phyloP scores from a whole-genome alignment of 2,329 filamentous ascomycete genomes.

The Aspergillus bombycis region DNA sequence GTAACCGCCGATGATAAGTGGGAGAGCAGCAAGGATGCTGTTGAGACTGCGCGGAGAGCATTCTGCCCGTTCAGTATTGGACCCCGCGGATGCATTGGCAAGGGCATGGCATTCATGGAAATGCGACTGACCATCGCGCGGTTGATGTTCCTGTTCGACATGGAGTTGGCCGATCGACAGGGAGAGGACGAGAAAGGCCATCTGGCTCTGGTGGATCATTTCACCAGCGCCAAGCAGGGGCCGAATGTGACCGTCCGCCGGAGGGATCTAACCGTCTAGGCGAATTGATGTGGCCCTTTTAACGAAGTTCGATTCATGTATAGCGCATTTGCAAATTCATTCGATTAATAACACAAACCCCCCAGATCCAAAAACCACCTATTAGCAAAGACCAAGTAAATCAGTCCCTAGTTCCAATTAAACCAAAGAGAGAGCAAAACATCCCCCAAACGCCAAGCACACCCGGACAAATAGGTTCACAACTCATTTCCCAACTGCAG shows the following conservation, averaged over 20 bases:
- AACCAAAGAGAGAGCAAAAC: background rate
- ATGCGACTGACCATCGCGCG: slow-evolving; percentile 44
- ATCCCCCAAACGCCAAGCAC: background rate
- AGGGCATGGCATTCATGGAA: slow-evolving; percentile 48
- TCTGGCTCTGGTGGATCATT: slow-evolving; percentile 42
- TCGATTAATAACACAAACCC: background rate
- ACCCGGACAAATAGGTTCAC: background rate
- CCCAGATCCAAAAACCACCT: background rate
- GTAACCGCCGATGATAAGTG: slow-evolving; percentile 40
- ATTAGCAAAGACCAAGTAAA: background rate
- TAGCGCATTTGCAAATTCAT: background rate
- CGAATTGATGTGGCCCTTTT: background rate
- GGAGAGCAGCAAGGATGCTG: slow-evolving; percentile 53
- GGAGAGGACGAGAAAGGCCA: slow-evolving; percentile 41
- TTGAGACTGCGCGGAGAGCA: slow-evolving; percentile 62
- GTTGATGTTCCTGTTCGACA: slow-evolving; percentile 44
- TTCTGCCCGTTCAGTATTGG: slow-evolving; percentile 66
- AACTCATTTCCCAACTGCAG: background rate
- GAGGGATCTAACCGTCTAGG: background rate
- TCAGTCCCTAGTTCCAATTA: background rate
- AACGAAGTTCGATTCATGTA: background rate
- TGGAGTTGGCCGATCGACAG: slow-evolving; percentile 36
- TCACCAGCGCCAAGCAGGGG: slow-evolving; percentile 41
- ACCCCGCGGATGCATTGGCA: slow-evolving; percentile 47
- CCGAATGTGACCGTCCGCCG: slow-evolving; percentile 35